Conservation (phyloP, 1,139 yeast species). For the Scheffersomyces titani region DNA sequence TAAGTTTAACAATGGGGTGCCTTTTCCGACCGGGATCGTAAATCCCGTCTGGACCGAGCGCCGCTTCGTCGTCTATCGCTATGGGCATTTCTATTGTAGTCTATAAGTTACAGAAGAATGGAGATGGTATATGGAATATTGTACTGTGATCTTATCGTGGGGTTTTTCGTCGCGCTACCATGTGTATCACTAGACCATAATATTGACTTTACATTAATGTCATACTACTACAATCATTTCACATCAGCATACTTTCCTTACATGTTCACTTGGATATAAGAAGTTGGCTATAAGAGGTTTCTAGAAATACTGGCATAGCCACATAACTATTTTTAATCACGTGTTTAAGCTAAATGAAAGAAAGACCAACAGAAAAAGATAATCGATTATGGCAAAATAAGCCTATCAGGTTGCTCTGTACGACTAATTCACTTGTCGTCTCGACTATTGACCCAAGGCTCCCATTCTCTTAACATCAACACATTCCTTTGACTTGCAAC, state of each 20-base stretch:
- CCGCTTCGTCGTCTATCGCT: slow-evolving; percentile 17
- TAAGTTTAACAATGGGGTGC: slow-evolving; percentile 21
- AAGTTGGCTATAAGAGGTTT: background rate
- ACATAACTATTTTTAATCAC: background rate
- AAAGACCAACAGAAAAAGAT: background rate
- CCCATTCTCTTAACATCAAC: background rate
- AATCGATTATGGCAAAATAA: background rate
- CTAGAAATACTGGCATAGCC: background rate
- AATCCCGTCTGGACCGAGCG: background rate
- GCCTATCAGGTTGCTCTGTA: background rate
- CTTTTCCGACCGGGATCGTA: background rate
- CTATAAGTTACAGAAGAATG: background rate
- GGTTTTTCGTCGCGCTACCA: background rate
- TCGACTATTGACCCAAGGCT: background rate
- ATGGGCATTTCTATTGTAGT: slow-evolving; percentile 21
- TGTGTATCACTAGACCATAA: too few relatives aligned
- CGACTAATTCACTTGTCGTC: background rate
- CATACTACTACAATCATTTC: background rate
- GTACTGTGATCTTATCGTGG: background rate
- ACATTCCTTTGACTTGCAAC: background rate
- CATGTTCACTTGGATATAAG: background rate
- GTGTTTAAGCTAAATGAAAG: background rate
- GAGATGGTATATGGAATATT: background rate
- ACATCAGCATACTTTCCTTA: background rate
- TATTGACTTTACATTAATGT: background rate